Evolutionary conservation across 768 basidiomycete species (phyloP), one percentile per base, ranked within the genome.

Genomic region (Lactarius deliciosus): DNA sequence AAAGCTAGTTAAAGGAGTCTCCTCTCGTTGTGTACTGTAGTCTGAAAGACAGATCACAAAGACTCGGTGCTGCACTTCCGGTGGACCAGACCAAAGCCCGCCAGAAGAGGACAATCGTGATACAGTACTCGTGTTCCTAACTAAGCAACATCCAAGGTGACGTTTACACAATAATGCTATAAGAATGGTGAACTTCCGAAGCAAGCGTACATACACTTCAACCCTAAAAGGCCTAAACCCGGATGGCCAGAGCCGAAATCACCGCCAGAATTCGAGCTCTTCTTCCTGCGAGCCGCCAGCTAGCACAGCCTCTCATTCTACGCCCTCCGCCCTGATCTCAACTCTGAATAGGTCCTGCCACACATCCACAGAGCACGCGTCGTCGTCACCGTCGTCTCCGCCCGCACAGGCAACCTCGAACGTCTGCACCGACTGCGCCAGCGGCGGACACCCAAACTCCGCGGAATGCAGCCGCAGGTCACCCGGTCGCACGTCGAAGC

Each of bases 321-420:
- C 10, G 13, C 11, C 56, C 57, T 66, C 59, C 28, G 30, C 9
- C n/a, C 47, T 43, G 20, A 67, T 45, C 34, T 67, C 66, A 4
- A 67, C 50, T 38, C 57, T 50, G 57, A 67, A 67, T 5, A 67
- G 8, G 13, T 61, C 66, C 13, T 63, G 50, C 66, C 66, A 67
- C 13, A 67, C 66, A 8, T 67, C 66, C 13, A 67, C 61, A 13
- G 66, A 53, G 41, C 66, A 67, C n/a, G 47, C 61, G 6, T 28
- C 54, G n/a, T n/a, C 66, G 13, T 53, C 47, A 0, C 43, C 61
- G 16, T 67, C 61, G 16, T 67, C 66, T 5, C 34, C 65, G 7
- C 63, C 66, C 0, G 20, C 61, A 43, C 66, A 67, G 6, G 66
- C 41, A 30, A 67, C 40, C 25, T 67, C 62, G 22, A 67, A 67